A percentile compares a stretch with the other conserved stretches of the same genome.
These are phyloP conservation scores for Capsicum chinense DNA, from an alignment of 257 asterid species.

Conservation along the genomic window DNA sequence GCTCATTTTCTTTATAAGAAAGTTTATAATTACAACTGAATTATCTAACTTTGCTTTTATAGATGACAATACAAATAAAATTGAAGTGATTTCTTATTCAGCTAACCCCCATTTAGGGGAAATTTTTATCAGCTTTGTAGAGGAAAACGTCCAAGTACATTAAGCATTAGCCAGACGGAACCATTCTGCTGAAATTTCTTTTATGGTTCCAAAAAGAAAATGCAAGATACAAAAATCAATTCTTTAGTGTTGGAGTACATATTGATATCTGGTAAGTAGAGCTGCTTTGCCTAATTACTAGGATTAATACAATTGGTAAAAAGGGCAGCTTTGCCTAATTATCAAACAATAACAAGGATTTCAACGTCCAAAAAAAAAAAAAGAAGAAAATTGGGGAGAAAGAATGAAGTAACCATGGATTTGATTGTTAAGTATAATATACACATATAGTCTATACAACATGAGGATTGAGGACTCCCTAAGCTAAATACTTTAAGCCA, in stretches of 20 bases:
- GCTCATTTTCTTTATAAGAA: not conserved
- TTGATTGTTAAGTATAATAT: slow-evolving; percentile 11
- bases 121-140: not conserved
- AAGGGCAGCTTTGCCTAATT: not conserved
- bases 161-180: too few relatives aligned
- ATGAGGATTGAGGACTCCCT: slow-evolving; percentile 28
- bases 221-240: not conserved
- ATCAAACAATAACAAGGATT: slow-evolving; percentile 8
- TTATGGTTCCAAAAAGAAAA: not conserved
- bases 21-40: not conserved
- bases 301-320: not conserved
- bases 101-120: not conserved
- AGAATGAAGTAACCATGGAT: slow-evolving; percentile 25
- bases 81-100: not conserved
- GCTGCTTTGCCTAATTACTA: not conserved
- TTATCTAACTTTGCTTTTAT: not conserved
- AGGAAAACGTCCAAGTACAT: not conserved
- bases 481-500: slow-evolving; percentile 13
- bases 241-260: not conserved
- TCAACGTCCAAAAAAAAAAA: not conserved
- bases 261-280: not conserved
- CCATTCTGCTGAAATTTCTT: not conserved
- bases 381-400: not conserved
- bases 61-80: not conserved
- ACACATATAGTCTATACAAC: slow-evolving; percentile 27